Conservation (phyloP, 768 basidiomycete genomes). For the Lactarius akahatsu region DNA sequence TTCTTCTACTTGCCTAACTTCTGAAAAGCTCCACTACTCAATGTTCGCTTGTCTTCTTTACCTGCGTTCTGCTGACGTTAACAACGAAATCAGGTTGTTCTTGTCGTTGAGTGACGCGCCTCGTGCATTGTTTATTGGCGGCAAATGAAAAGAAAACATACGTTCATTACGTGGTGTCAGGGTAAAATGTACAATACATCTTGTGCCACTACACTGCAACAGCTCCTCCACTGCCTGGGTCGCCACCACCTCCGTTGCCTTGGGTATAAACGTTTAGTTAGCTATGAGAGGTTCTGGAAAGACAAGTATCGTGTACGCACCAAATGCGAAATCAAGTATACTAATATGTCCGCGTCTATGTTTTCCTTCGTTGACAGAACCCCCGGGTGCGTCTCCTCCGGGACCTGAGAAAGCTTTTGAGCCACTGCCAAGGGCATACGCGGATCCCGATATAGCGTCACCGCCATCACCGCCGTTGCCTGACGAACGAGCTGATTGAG, state of each 20-base stretch:
- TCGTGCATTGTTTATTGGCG: not conserved
- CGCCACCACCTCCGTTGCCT: slow-evolving; percentile 25
- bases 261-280: not conserved
- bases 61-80: slow-evolving; percentile 17
- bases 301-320: slow-evolving; percentile 28
- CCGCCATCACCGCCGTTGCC: slow-evolving; percentile 31
- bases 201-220: slow-evolving; percentile 6
- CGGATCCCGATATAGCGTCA: slow-evolving; percentile 33
- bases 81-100: slow-evolving; percentile 14
- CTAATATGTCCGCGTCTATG: slow-evolving; percentile 15
- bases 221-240: slow-evolving; percentile 19
- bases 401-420: slow-evolving; percentile 33
- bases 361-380: slow-evolving; percentile 27
- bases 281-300: not conserved
- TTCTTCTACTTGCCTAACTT: slow-evolving; percentile 35
- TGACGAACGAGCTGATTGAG: slow-evolving; percentile 6
- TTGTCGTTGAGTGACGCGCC: slow-evolving; percentile 7
- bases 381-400: slow-evolving; percentile 35
- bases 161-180: slow-evolving; percentile 1
- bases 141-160: not conserved
- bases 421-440: slow-evolving; percentile 28
- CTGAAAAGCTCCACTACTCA: slow-evolving; percentile 14
- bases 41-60: slow-evolving; percentile 9
- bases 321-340: slow-evolving; percentile 33
- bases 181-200: not conserved